These are phyloP conservation scores for Yamadazyma dendronema DNA, from an alignment of 1,139 yeast species.

Conservation along the genomic window DNA sequence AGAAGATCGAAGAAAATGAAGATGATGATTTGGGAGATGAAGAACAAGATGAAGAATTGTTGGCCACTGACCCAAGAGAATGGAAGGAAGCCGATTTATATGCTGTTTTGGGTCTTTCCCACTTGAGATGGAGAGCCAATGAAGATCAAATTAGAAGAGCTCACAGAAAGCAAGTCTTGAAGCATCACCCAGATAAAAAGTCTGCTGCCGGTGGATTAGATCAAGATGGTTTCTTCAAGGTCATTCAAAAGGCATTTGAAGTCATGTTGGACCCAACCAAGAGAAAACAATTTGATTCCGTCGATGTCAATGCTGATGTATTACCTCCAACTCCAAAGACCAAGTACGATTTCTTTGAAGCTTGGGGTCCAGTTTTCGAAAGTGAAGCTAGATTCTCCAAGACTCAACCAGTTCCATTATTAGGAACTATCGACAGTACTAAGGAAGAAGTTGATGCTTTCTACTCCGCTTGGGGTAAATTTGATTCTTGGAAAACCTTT, in stretches of 20 bases:
- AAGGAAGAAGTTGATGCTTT: slow-evolving; percentile 87
- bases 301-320: slow-evolving; percentile 85
- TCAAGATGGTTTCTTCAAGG: slow-evolving; percentile 97
- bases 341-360: slow-evolving; percentile 78
- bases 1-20: slow-evolving; percentile 62
- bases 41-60: slow-evolving; percentile 77
- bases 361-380: slow-evolving; percentile 90
- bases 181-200: slow-evolving; percentile 98
- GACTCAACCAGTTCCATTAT: slow-evolving; percentile 80
- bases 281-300: slow-evolving; percentile 94
- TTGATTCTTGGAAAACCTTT: slow-evolving; percentile 98
- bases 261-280: slow-evolving; percentile 78
- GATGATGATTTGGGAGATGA: slow-evolving; percentile 76
- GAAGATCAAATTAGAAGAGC: slow-evolving; percentile 95
- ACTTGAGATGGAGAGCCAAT: slow-evolving; percentile 87
- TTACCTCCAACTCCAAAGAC: slow-evolving; percentile 67
- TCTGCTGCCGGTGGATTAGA: slow-evolving; percentile 81
- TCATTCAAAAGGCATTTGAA: slow-evolving; percentile 96
- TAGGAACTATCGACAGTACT: slow-evolving; percentile 68
- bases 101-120: slow-evolving; percentile 91
- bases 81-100: slow-evolving; percentile 97
- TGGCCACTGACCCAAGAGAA: slow-evolving; percentile 92
- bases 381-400: slow-evolving; percentile 91
- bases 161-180: slow-evolving; percentile 93
- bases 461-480: slow-evolving; percentile 90